Evolutionary conservation across 2,329 filamentous ascomycete species (phyloP).

Genomic region (Setomelanomma holmii): DNA sequence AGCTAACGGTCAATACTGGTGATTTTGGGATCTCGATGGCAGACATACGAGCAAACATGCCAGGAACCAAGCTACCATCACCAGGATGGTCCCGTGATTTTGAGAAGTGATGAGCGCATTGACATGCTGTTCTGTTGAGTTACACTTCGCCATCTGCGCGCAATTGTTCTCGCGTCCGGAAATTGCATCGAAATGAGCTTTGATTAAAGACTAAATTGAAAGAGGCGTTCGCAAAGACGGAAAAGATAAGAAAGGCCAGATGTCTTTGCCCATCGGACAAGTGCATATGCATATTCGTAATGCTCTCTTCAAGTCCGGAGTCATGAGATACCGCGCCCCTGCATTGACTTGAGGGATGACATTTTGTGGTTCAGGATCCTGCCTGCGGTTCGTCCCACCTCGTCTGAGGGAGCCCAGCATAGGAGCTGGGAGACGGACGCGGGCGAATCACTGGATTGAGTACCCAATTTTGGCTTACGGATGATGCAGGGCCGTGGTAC

Average conservation of each 20-base stretch:
- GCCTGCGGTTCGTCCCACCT: conserved; percentile 12
- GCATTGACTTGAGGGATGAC: conserved; percentile 21
- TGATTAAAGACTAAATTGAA: conserved; percentile 22
- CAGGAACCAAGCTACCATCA: conserved; percentile 36
- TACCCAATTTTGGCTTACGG: conserved; percentile 4
- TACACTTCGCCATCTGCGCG: conserved; percentile 16
- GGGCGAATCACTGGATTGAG: conserved; percentile 15
- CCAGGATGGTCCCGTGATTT: conserved; percentile 32
- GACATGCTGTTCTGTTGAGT: conserved; percentile 11
- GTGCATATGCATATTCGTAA: conserved; percentile 17
- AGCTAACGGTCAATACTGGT: conserved; percentile 5
- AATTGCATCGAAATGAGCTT: conserved; percentile 27
- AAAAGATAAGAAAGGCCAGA: conserved; percentile 14
- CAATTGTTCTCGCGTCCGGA: conserved; percentile 14
- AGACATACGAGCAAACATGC: conserved; percentile 29
- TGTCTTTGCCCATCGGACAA: conserved; percentile 16
- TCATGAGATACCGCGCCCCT: conserved; percentile 14
- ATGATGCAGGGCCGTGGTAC: conserved; percentile 19
- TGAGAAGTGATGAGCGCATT: conserved; percentile 32
- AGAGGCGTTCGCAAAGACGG: conserved; percentile 10
- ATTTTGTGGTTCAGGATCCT: conserved; percentile 11
- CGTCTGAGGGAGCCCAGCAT: conserved; percentile 18
- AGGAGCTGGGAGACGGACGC: conserved; percentile 10
- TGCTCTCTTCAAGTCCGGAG: conserved; percentile 18
- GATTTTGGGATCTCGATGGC: neutral